A percentile compares a stretch with the other conserved stretches of the same genome.
Conservation (phyloP, 805 yeast genomes). For the Hanseniaspora hatyaiensis region DNA sequence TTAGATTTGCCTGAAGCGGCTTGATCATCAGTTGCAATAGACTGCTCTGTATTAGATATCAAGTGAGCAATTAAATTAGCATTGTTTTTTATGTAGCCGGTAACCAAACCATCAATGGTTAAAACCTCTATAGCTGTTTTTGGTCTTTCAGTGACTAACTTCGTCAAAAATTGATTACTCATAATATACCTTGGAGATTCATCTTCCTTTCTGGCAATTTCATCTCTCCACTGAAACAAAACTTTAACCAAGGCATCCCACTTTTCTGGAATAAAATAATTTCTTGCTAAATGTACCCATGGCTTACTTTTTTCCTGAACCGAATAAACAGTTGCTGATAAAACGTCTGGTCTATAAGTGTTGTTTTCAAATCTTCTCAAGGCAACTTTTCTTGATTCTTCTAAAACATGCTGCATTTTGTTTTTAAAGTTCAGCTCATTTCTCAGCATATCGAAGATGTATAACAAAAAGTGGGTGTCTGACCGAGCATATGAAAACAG, state of each 20-base stretch:
- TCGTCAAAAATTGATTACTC: slow-evolving; percentile 66
- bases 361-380: slow-evolving; percentile 70
- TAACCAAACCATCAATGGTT: slow-evolving; percentile 35
- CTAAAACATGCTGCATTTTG: slow-evolving; percentile 50
- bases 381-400: slow-evolving; percentile 70
- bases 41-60: slow-evolving; percentile 36
- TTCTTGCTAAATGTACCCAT: slow-evolving; percentile 50
- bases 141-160: slow-evolving; percentile 50
- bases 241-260: slow-evolving; percentile 46
- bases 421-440: slow-evolving; percentile 45
- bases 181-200: slow-evolving; percentile 75
- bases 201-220: slow-evolving; percentile 58
- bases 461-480: slow-evolving; percentile 82
- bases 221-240: slow-evolving; percentile 76
- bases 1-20: not conserved
- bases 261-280: slow-evolving; percentile 49
- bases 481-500: slow-evolving; percentile 84
- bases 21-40: slow-evolving; percentile 20
- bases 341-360: slow-evolving; percentile 40
- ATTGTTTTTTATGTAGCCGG: slow-evolving; percentile 47
- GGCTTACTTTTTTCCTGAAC: slow-evolving; percentile 51
- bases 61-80: slow-evolving; percentile 49
- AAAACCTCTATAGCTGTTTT: slow-evolving; percentile 45
- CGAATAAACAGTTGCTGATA: slow-evolving; percentile 33
- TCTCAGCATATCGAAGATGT: slow-evolving; percentile 65